Evolutionary conservation across 2,329 filamentous ascomycete species (phyloP), one percentile per base, ranked within the genome.

Genomic region (Penicillium sp.): DNA sequence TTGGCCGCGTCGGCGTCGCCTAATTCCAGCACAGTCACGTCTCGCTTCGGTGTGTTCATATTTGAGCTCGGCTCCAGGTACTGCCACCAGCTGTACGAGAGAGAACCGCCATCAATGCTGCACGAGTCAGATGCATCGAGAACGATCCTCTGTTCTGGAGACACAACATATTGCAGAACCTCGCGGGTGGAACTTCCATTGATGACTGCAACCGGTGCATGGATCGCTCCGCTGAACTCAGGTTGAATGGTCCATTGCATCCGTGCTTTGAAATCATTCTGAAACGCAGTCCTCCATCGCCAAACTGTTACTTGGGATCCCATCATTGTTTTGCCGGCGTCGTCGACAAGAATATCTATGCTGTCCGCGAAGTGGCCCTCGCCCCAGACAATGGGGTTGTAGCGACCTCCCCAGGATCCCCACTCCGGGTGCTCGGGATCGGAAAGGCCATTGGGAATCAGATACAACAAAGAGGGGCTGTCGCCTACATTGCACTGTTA

Each of bases 81-180:
- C 31, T 54, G 51, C 51, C 51, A 48, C 51, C 51, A 54, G 18
- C 43, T 54, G 38, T 47, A 54, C 1, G 45, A 49, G 29, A 54
- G 13, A 6, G 14, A n/a, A 40, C 48, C 39, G 22, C 31, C 45
- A 49, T 54, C 51, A 7, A 29, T 44, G 14, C 47, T 40, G 16
- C 45, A 54, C 2, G 45, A 54, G 1, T 38, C 3, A 21, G 36
- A 32, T n/a, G 51, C 51, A 38, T 54, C 39, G 13, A 54, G 36
- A 11, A 24, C 32, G 11, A 49, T 22, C 6, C 13, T 43, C 21
- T 54, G 44, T 8, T 36, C 39, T 29, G 51, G 44, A 13, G 11
- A n/a, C 24, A 54, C 45, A 36, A 27, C 18, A 9, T 43, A 43
- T 39, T 54, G 38, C 29, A 54, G 16, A 22, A 47, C 27, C 5